Base-by-base conservation (phyloP, 306 rosid genomes). In the Cicer arietinum region DNA sequence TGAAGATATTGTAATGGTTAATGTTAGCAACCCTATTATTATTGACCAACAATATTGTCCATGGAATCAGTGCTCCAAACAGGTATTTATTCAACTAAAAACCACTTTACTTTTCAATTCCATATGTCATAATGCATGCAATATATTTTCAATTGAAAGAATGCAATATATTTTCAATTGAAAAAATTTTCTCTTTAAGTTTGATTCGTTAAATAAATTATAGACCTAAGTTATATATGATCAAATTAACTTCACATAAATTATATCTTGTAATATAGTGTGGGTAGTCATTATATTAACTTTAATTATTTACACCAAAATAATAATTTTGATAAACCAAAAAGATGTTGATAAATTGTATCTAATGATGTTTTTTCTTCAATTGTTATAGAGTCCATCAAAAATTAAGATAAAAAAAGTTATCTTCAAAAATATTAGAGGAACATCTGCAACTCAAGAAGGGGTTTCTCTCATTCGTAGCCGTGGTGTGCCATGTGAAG, bases 351-450 rank as follows among this genome's bases (percentile, higher is more conserved):
- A 12, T 50, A 4, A 50, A 12, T n/a, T 13, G 54, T 17, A 14
- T 47, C 10, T 7, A 5, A 60, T 40, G 8, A 6, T 43, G 2
- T 8, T 7, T 44, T 67, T 2, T 22, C 48, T 47, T 25, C 0
- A 5, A 3, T 69, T 59, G 14, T 1, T 8, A 3, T 1, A 69
- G 79, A 7, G 6, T 76, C 73, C 86, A 4, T 83, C 84, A 1
- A 77, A 66, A 47, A 61, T 88, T 6, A 84, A 84, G 73, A 69
- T 85, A 30, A 85, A 69, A 75, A 62, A 79, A 1, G 78, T 85
- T 7, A 75, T 62, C 48, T 83, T 85, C 76, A 83, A 76, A 65
- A 69, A 81, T 44, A 83, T 88, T 1, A 14, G 37, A 30, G 37
- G 37, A 30, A 30, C 1, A 3, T 30, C 37, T 30, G 37, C 37